Percentiles rank a stretch among this genome's conserved stretches.
Evolutionary conservation across 140 eudicot species (phyloP).

Genomic region (Oenanthe javanica): DNA sequence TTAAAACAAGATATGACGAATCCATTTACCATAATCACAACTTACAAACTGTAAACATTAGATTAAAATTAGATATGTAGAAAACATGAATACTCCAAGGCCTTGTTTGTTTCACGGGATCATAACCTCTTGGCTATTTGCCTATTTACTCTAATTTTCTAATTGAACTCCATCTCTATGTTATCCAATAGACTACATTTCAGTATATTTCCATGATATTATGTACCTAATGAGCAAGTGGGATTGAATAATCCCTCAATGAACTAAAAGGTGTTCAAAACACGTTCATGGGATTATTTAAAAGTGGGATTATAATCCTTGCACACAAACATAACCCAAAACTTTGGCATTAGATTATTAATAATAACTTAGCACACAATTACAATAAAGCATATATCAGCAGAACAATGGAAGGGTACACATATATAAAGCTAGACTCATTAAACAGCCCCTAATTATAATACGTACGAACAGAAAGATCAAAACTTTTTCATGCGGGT

Average conservation of each 20-base stretch:
- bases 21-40: background rate
- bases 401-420: background rate
- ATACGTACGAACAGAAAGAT: background rate
- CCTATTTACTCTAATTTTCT: background rate
- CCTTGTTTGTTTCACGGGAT: background rate
- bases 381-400: background rate
- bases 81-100: background rate
- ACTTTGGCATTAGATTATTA: background rate
- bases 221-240: background rate
- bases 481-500: background rate
- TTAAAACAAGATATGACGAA: background rate
- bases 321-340: background rate
- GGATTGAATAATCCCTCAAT: background rate
- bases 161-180: background rate
- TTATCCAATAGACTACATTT: background rate
- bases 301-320: background rate
- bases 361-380: background rate
- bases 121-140: background rate
- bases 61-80: background rate
- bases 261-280: background rate
- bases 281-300: background rate
- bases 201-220: background rate
- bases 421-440: background rate
- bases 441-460: background rate
- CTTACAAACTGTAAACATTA: background rate